Evolutionary conservation across 2,329 filamentous ascomycete species (phyloP).

Genomic region (Diaporthe vaccinii): DNA sequence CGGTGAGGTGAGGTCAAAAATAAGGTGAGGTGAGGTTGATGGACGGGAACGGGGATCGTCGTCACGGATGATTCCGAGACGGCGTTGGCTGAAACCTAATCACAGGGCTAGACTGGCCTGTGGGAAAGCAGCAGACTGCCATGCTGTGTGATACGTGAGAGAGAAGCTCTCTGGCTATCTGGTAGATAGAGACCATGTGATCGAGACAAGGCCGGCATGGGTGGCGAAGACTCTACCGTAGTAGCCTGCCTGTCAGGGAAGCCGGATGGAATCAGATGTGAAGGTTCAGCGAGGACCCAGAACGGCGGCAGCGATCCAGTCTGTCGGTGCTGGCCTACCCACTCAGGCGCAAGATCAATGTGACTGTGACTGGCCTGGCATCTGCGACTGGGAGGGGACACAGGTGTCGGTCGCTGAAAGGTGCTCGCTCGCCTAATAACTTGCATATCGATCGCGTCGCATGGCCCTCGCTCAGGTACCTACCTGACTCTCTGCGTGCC

Average conservation of each 20-base stretch:
- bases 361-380: slow-evolving; percentile 1
- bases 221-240: not conserved
- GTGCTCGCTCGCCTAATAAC: slow-evolving; percentile 4
- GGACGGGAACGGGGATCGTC: slow-evolving; percentile 11
- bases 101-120: slow-evolving; percentile 9
- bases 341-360: slow-evolving; percentile 26
- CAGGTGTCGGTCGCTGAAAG: not conserved
- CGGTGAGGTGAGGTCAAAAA: not conserved
- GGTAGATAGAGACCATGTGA: not conserved
- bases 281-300: slow-evolving; percentile 53
- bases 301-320: slow-evolving; percentile 50
- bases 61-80: slow-evolving; percentile 22
- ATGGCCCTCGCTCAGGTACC: not conserved
- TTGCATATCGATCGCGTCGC: slow-evolving; percentile 16
- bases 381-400: not conserved
- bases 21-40: slow-evolving; percentile 10
- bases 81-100: slow-evolving; percentile 21
- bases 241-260: slow-evolving; percentile 4
- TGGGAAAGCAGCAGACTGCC: not conserved
- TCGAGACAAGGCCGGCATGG: not conserved
- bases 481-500: not conserved
- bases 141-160: not conserved
- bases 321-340: slow-evolving; percentile 38
- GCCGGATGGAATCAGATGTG: slow-evolving; percentile 9
- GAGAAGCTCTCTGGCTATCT: not conserved